Conservation (phyloP, 768 basidiomycete species). For the Suillus subaureus region DNA sequence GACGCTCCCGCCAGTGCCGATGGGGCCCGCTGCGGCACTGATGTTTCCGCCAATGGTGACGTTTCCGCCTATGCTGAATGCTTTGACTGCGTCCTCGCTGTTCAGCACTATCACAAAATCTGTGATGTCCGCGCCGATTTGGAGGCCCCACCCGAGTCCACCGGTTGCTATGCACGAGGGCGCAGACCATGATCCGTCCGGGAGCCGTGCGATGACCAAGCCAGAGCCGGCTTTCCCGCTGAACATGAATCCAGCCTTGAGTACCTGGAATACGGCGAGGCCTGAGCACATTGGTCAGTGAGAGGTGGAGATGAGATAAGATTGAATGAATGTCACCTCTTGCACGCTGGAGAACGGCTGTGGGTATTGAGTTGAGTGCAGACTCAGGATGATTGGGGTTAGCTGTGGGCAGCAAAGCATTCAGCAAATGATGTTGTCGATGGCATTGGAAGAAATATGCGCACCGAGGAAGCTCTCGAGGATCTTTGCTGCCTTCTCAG, state of each 20-base stretch:
- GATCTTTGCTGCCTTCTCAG: slow-evolving; percentile 93
- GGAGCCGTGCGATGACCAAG: slow-evolving; percentile 87
- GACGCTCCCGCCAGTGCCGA: slow-evolving; percentile 91
- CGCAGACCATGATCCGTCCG: slow-evolving; percentile 96
- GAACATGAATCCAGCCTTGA: slow-evolving; percentile 94
- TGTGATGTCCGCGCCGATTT: slow-evolving; percentile 93
- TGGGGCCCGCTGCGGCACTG: slow-evolving; percentile 85
- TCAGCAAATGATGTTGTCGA: slow-evolving; percentile 9
- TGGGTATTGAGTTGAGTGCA: slow-evolving; percentile 92
- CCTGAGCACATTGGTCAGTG: slow-evolving; percentile 46
- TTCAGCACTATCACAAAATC: slow-evolving; percentile 98
- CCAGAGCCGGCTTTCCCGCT: slow-evolving; percentile 95
- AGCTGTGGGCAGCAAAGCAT: slow-evolving; percentile 46
- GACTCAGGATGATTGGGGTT: slow-evolving; percentile 86
- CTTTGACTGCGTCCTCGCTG: slow-evolving; percentile 92
- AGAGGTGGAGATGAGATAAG: slow-evolving; percentile 2
- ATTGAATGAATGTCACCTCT: slow-evolving; percentile 56
- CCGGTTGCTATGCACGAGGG: slow-evolving; percentile 97
- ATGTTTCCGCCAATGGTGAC: slow-evolving; percentile 93
- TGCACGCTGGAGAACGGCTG: slow-evolving; percentile 86
- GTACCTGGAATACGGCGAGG: slow-evolving; percentile 91
- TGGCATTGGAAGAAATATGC: slow-evolving; percentile 15
- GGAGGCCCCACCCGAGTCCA: slow-evolving; percentile 92
- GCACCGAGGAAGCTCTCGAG: slow-evolving; percentile 87
- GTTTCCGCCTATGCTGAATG: slow-evolving; percentile 95